Percentiles rank a stretch among this genome's conserved stretches.
Conservation (phyloP, 2,329 filamentous ascomycete species). For the Sphaceloma murrayae region DNA sequence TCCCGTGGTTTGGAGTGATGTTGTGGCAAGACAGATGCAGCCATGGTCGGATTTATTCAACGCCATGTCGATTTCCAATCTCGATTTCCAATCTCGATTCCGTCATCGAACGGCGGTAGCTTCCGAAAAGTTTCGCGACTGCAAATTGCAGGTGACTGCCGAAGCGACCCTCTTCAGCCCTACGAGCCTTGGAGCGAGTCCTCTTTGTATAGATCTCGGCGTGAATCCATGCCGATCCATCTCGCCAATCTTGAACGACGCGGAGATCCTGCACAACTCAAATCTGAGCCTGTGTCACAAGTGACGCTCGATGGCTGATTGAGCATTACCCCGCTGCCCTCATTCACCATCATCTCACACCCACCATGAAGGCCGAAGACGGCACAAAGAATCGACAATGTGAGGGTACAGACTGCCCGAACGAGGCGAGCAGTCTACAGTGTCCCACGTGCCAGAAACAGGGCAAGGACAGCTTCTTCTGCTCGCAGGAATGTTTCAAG, state of each 20-base stretch:
- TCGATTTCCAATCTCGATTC: slow-evolving; percentile 15
- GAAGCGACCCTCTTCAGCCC: slow-evolving; percentile 3
- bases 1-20: not conserved
- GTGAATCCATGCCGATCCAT: slow-evolving; percentile 3
- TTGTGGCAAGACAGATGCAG: not conserved
- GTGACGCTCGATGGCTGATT: slow-evolving; percentile 12
- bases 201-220: slow-evolving; percentile 11
- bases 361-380: slow-evolving; percentile 11
- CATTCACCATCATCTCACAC: not conserved
- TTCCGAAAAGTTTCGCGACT: not conserved
- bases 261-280: slow-evolving; percentile 12
- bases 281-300: no score
- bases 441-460: slow-evolving; percentile 93
- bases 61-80: not conserved
- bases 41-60: not conserved
- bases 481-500: slow-evolving; percentile 98
- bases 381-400: slow-evolving; percentile 39
- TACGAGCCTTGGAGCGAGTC: slow-evolving; percentile 2
- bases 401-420: slow-evolving; percentile 71
- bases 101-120: slow-evolving; percentile 13
- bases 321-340: slow-evolving; percentile 2
- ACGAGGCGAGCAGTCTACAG: slow-evolving; percentile 76
- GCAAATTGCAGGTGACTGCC: not conserved
- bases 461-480: slow-evolving; percentile 88
- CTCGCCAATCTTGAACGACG: slow-evolving; percentile 8